Conservation (phyloP, 371 early-diverging fungal species). For the Lichtheimia corymbifera region DNA sequence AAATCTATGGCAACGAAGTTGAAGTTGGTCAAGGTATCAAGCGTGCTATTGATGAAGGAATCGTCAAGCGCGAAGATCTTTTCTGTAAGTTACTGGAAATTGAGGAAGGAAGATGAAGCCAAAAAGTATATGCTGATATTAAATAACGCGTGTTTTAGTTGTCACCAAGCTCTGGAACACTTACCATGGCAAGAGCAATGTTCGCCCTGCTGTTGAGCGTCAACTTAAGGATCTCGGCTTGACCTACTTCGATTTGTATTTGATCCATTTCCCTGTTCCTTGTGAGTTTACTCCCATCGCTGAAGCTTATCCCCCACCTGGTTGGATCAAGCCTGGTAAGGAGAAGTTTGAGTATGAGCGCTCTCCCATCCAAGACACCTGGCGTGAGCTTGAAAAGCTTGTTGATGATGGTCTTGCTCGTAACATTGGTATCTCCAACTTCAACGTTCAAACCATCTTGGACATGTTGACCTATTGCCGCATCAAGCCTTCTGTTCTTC, state of each 20-base stretch:
- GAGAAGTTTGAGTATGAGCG: constrained; percentile 17
- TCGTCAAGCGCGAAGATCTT: constrained; percentile 61
- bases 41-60: constrained; percentile 49
- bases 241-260: constrained; percentile 61
- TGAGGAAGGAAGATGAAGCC: neutral
- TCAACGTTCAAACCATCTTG: constrained; percentile 33
- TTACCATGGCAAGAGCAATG: constrained; percentile 48
- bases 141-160: constrained; percentile 35
- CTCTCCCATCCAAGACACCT: constrained; percentile 25
- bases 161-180: constrained; percentile 77
- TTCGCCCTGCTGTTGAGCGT: constrained; percentile 45
- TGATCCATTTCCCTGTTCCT: constrained; percentile 25
- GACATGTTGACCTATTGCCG: constrained; percentile 34
- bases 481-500: constrained; percentile 29
- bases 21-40: constrained; percentile 66
- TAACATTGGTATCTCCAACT: constrained; percentile 67
- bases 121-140: neutral
- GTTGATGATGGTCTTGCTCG: constrained; percentile 24
- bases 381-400: constrained; percentile 31
- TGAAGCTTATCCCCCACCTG: constrained; percentile 16
- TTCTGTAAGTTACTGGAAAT: constrained; percentile 24
- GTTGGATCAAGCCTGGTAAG: constrained; percentile 19
- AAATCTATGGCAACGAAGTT: constrained; percentile 64
- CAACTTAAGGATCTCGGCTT: constrained; percentile 52
- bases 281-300: constrained; percentile 9